Evolutionary conservation across 106 monocot species (phyloP).

Genomic region (Apostasia ramifera): DNA sequence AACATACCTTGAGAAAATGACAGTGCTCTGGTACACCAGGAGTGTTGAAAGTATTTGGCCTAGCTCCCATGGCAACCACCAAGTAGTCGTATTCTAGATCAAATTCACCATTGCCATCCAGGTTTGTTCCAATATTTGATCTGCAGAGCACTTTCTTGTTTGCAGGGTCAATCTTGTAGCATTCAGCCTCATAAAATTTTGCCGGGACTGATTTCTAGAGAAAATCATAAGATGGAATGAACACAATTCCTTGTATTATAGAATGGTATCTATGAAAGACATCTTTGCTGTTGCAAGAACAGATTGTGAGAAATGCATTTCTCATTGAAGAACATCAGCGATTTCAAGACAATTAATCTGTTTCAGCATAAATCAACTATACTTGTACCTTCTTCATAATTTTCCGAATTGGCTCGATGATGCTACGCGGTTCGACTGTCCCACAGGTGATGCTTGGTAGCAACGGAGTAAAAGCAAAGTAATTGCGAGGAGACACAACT

Average conservation of each 20-base stretch:
- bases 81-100: slow-evolving; percentile 87
- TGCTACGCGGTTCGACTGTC: slow-evolving; percentile 81
- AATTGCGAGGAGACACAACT: slow-evolving; percentile 83
- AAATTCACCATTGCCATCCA: slow-evolving; percentile 85
- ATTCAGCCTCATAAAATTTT: slow-evolving; percentile 86
- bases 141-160: slow-evolving; percentile 66
- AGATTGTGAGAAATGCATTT: too few relatives aligned
- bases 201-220: slow-evolving; percentile 62
- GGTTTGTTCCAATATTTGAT: slow-evolving; percentile 54
- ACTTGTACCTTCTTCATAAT: slow-evolving; percentile 54
- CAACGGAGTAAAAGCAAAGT: slow-evolving; percentile 87
- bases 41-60: slow-evolving; percentile 87
- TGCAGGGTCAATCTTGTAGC: slow-evolving; percentile 71
- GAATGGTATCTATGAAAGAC: neutral
- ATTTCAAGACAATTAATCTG: too few relatives aligned
- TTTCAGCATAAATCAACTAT: too few relatives aligned
- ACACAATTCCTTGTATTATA: neutral
- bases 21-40: slow-evolving; percentile 91
- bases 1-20: slow-evolving; percentile 83
- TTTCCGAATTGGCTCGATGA: slow-evolving; percentile 74
- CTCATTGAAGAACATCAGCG: too few relatives aligned
- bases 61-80: slow-evolving; percentile 76
- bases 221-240: slow-evolving; percentile 1
- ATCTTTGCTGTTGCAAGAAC: too few relatives aligned
- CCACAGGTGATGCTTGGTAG: slow-evolving; percentile 92